phyloP scores from a whole-genome alignment of 2,329 filamentous ascomycete genomes.

The Akanthomyces uredinophilus region DNA sequence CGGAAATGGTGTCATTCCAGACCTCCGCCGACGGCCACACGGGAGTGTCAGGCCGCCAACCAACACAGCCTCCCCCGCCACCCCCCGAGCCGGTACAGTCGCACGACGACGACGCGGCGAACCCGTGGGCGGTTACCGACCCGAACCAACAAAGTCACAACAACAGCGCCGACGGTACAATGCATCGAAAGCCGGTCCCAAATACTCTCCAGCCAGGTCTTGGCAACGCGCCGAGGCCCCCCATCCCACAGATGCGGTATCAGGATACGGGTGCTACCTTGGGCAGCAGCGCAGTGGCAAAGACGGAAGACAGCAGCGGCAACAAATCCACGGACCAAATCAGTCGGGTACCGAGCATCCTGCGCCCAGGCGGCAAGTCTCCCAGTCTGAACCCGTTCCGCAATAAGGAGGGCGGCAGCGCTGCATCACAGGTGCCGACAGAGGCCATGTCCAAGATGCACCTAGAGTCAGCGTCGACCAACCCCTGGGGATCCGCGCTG shows the following conservation, averaged over 20 bases:
- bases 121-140: not conserved
- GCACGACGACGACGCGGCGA: not conserved
- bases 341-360: slow-evolving; percentile 6
- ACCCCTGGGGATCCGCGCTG: slow-evolving; percentile 29
- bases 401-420: slow-evolving; percentile 36
- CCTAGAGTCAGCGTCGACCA: slow-evolving; percentile 35
- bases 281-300: not conserved
- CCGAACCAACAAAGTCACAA: not conserved
- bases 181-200: not conserved
- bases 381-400: slow-evolving; percentile 50
- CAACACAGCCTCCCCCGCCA: not conserved
- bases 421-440: slow-evolving; percentile 26
- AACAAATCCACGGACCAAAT: not conserved
- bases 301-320: not conserved
- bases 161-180: not conserved
- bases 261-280: not conserved
- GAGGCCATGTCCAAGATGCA: slow-evolving; percentile 38
- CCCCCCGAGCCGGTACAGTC: not conserved
- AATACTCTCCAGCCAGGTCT: not conserved
- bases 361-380: slow-evolving; percentile 27
- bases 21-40: slow-evolving; percentile 1
- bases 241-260: not conserved
- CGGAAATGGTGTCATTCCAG: slow-evolving; percentile 14
- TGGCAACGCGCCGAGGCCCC: not conserved
- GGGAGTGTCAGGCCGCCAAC: not conserved